Evolutionary conservation across 129 eudicot species (phyloP).

Genomic region (Pseudognaphalium luteoalbum): DNA sequence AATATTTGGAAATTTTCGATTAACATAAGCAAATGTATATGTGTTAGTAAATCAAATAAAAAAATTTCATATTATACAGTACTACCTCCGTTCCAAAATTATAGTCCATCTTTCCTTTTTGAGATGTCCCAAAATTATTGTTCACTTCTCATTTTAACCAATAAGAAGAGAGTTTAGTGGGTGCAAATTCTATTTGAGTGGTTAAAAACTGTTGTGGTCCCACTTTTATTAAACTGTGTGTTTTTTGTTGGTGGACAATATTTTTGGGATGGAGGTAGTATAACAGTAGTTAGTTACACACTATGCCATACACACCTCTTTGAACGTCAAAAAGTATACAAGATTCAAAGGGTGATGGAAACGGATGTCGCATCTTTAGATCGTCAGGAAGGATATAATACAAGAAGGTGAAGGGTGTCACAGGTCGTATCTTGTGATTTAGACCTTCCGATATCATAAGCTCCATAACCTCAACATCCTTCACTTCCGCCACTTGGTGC

Average conservation of each 20-base stretch:
- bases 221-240: too few species aligned
- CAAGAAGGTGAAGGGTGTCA: constrained; percentile 14
- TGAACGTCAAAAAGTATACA: constrained; percentile 18
- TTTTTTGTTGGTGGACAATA: too few species aligned
- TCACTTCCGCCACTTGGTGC: neutral
- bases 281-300: too few species aligned
- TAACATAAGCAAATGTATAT: neutral
- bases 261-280: too few species aligned
- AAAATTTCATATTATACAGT: neutral
- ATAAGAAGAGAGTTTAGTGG: too few species aligned
- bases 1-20: neutral
- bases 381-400: constrained; percentile 4
- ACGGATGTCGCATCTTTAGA: neutral
- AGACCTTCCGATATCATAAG: neutral
- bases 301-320: neutral
- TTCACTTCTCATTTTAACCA: too few species aligned
- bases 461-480: constrained; percentile 18
- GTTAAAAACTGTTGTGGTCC: too few species aligned
- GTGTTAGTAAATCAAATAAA: neutral
- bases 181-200: too few species aligned
- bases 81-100: too few species aligned
- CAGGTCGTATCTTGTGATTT: constrained; percentile 3
- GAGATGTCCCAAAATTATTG: too few species aligned
- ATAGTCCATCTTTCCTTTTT: too few species aligned
- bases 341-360: neutral